These are phyloP conservation scores for Tolypocladium album DNA, from an alignment of 2,329 filamentous ascomycete species.

Conservation along the genomic window DNA sequence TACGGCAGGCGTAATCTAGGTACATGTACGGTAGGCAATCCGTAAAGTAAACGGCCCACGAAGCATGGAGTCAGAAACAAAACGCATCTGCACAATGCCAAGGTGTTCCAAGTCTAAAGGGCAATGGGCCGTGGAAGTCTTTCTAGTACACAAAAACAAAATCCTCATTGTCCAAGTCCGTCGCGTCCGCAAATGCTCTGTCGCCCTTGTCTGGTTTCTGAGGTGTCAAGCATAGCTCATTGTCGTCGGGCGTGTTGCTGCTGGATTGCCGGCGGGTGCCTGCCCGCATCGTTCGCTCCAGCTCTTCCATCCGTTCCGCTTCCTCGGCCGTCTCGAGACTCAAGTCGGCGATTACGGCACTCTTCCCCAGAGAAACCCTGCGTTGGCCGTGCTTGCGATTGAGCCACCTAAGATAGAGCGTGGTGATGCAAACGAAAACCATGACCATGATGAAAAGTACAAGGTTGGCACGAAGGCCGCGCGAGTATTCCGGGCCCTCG, in stretches of 20 bases:
- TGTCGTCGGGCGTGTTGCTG: slow-evolving; percentile 5
- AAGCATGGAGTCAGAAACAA: background rate
- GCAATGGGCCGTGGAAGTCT: background rate
- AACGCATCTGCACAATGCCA: background rate
- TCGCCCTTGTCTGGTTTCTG: slow-evolving; percentile 5
- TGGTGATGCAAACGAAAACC: slow-evolving; percentile 31
- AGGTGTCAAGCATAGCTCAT: slow-evolving; percentile 3
- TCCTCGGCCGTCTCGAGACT: slow-evolving; percentile 43
- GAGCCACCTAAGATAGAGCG: slow-evolving; percentile 37
- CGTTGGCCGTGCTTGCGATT: slow-evolving; percentile 44
- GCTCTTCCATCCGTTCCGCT: slow-evolving; percentile 22
- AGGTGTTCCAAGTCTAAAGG: background rate
- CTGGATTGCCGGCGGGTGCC: slow-evolving; percentile 2
- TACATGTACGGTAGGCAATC: too few relatives aligned
- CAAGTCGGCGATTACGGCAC: slow-evolving; percentile 43
- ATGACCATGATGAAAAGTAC: slow-evolving; percentile 51
- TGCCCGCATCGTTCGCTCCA: slow-evolving; percentile 11
- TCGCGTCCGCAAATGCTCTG: slow-evolving; percentile 35
- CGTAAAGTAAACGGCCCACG: background rate
- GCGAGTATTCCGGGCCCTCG: slow-evolving; percentile 25
- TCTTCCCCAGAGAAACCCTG: slow-evolving; percentile 49
- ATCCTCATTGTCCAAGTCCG: slow-evolving; percentile 51
- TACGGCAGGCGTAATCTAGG: too few relatives aligned
- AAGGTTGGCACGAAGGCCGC: slow-evolving; percentile 49
- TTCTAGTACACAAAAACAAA: slow-evolving; percentile 45